Evolutionary conservation across 2,329 filamentous ascomycete genomes (phyloP), one percentile per base, ranked within the genome.

Genomic region (Colletotrichum horii): DNA sequence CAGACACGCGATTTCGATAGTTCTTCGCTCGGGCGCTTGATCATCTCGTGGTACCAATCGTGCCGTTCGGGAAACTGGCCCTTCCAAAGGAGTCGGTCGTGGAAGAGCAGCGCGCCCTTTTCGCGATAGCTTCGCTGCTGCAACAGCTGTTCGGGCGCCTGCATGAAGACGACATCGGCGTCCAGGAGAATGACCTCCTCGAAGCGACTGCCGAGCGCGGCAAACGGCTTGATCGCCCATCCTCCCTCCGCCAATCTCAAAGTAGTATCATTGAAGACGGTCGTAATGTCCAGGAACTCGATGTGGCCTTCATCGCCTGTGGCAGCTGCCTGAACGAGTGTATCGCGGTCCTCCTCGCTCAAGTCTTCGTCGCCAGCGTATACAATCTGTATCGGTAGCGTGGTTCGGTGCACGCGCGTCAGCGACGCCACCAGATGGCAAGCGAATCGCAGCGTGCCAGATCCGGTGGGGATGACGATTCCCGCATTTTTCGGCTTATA

Each of bases 221-320:
- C 85, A 24, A 87, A 87, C 4, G 84, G 79, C 61, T 87, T 87
- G 65, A 86, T 83, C 16, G 85, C 85, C 84, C 85, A 87, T 2
- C 81, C 82, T 4, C 83, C 83, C 16, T 80, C 55, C 8, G 77
- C 76, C 4, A 85, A 78, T 0, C 80, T 78, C 30, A 85, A 32
- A 2, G 79, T 80, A 1, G 64, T 55, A 22, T 86, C 83, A 38
- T 84, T 78, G 15, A 86, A 84, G 1, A 85, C 80, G 0, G 77
- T 79, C 8, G 81, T 71, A 7, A 85, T 78, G 71, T 86, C 80
- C 19, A 86, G 22, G 58, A 85, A 83, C 8, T 81, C 79, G 3
- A 84, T 77, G 3, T 28, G 69, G 1, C 38, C 61, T 5, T 8
- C 8, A 5, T 26, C 60, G 11, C 30, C 62, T 1, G 78, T 77